Base-by-base conservation (phyloP, 768 basidiomycete species). In the Lactarius evosmus region DNA sequence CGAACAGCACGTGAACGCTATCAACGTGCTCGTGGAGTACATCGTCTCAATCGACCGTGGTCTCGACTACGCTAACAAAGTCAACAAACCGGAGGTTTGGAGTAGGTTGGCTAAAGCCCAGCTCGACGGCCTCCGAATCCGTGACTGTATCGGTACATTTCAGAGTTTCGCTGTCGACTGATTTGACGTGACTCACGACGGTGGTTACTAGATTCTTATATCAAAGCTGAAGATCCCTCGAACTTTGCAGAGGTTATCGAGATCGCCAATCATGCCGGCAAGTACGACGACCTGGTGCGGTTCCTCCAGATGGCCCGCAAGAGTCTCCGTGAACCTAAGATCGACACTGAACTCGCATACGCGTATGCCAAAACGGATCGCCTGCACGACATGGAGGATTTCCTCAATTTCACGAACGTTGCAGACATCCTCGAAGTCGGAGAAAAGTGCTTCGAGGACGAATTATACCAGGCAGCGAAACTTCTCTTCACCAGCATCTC, bases 291-390 rank as follows among this genome's bases (percentile, higher is more conserved):
- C 72, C 87, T 99, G 52, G 97, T 98, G 50, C 88, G 95, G 58
- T 99, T 87, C 81, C 82, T 99, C 14, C 97, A 99, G 75, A 99
- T 98, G 97, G 94, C 97, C 33, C 89, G 97, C 75, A 98, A 97
- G 79, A 84, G 90, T 52, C 85, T 98, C 17, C 89, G 97, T 61
- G 97, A 99, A 75, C 97, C 97, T 36, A 95, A 88, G 77, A 95
- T 99, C 70, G 97, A 99, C 74, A 98, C 97, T 9, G 95, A 98
- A 77, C 79, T 99, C 36, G 96, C 97, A 14, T 97, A 98, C 73
- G 93, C 97, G 5, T 99, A 98, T 74, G 97, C 97, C 25, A 98
- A 97, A 81, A 95, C 89, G 36, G 97, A 98, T 73, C 88, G 97
- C 58, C 78, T 99, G 16, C 96, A 98, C 73, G 97, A 99, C 72